Evolutionary conservation across 1,284 basidiomycete genomes (phyloP).

Genomic region (Blastosporella zonata): DNA sequence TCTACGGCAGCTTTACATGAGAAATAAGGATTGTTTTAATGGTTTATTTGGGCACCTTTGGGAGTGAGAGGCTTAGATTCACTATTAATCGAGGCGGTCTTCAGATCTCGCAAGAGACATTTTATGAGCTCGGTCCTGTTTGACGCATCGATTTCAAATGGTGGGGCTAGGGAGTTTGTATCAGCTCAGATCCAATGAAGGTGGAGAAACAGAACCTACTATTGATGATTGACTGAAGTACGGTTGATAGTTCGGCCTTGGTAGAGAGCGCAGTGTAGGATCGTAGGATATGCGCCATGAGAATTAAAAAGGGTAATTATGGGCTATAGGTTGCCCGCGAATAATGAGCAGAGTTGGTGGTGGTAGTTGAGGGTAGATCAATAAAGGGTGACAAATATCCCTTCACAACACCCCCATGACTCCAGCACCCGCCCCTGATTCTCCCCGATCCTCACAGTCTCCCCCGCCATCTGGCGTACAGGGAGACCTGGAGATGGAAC

Average conservation of each 20-base stretch:
- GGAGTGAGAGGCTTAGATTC: constrained; percentile 37
- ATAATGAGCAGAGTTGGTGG: too few relatives aligned
- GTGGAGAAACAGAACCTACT: constrained; percentile 33
- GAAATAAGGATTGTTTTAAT: background rate
- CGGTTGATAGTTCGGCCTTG: constrained; percentile 41
- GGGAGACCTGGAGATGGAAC: constrained; percentile 73
- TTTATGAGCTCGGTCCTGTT: constrained; percentile 51
- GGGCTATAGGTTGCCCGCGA: constrained; percentile 1
- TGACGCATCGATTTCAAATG: constrained; percentile 42
- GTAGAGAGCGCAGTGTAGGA: constrained; percentile 47
- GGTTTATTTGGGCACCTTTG: constrained; percentile 41
- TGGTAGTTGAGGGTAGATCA: too few relatives aligned
- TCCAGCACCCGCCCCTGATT: constrained; percentile 56
- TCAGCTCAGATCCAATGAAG: constrained; percentile 1
- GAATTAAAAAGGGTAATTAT: constrained; percentile 12
- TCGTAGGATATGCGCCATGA: constrained; percentile 34
- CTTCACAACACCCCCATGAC: constrained; percentile 12
- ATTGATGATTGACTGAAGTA: constrained; percentile 47
- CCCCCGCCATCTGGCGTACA: constrained; percentile 63
- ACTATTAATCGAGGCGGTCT: constrained; percentile 22
- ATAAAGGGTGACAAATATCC: too few relatives aligned
- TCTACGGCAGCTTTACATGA: constrained; percentile 36
- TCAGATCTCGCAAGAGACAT: constrained; percentile 59
- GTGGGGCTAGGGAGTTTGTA: constrained; percentile 31
- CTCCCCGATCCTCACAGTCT: constrained; percentile 67